Evolutionary conservation across 2,329 filamentous ascomycete species (phyloP).

Genomic region (Ceratocystis cacaofunesta): DNA sequence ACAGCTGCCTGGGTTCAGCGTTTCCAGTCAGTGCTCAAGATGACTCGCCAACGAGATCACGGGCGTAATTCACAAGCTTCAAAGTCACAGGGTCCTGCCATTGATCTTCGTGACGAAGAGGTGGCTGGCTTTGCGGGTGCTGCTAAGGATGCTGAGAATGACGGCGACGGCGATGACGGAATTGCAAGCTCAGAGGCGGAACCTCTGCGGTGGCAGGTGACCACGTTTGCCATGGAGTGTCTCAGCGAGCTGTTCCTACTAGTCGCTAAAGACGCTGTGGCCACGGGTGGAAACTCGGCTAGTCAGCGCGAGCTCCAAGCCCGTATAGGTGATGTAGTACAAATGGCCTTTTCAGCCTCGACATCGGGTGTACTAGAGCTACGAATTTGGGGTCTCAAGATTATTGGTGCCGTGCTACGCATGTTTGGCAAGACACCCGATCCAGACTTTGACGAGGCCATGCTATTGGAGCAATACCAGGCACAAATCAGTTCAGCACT

Average conservation of each 20-base stretch:
- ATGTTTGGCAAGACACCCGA: constrained; percentile 93
- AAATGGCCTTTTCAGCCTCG: constrained; percentile 93
- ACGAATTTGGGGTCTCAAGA: constrained; percentile 78
- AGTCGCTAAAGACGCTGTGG: constrained; percentile 56
- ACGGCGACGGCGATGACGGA: constrained; percentile 28
- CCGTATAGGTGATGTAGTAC: constrained; percentile 79
- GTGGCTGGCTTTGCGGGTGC: constrained; percentile 87
- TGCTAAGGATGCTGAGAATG: constrained; percentile 5
- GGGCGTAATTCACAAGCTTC: constrained; percentile 9
- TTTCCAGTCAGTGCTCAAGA: constrained; percentile 77
- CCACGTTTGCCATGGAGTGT: constrained; percentile 83
- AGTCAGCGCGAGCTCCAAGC: constrained; percentile 68
- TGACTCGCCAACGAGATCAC: constrained; percentile 38
- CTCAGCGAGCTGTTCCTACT: constrained; percentile 69
- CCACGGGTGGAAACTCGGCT: constrained; percentile 61
- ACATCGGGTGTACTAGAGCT: constrained; percentile 85
- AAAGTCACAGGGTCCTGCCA: constrained; percentile 32
- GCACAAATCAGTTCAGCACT: constrained; percentile 94
- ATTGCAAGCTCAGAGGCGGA: constrained; percentile 58
- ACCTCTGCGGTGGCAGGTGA: constrained; percentile 85
- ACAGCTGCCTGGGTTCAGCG: constrained; percentile 76
- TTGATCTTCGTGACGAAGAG: constrained; percentile 83
- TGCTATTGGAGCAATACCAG: constrained; percentile 93
- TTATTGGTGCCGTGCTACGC: constrained; percentile 84
- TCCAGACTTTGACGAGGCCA: constrained; percentile 94